Percentiles rank a stretch among this genome's conserved stretches.
These are phyloP conservation scores for Boletellus deceptivus DNA, from an alignment of 1,284 basidiomycete species.

Conservation along the genomic window DNA sequence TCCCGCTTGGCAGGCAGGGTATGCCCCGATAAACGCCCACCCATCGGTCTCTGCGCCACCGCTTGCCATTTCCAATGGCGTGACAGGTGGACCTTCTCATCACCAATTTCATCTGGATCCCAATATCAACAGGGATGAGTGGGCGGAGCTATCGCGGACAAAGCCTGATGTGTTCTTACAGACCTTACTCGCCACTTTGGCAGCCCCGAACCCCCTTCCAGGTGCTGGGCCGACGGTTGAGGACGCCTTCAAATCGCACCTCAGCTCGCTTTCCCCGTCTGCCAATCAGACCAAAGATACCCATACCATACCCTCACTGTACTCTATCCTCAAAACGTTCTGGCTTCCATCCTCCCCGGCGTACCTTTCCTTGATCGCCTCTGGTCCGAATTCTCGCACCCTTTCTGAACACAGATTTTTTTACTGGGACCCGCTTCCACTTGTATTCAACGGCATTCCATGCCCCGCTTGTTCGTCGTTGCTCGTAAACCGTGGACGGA, in stretches of 20 bases:
- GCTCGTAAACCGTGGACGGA: constrained; percentile 62
- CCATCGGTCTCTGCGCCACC: constrained; percentile 37
- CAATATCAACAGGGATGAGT: constrained; percentile 54
- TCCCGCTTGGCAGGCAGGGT: constrained; percentile 31
- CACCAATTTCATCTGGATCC: constrained; percentile 48
- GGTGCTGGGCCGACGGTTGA: constrained; percentile 58
- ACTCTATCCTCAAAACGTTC: constrained; percentile 72
- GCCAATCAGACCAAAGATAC: constrained; percentile 38
- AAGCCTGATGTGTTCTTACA: constrained; percentile 56
- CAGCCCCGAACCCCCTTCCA: constrained; percentile 56
- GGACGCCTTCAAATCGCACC: constrained; percentile 70
- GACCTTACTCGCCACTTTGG: constrained; percentile 51
- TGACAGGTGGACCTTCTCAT: constrained; percentile 22
- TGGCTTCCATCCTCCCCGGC: constrained; percentile 73
- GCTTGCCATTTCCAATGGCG: constrained; percentile 24
- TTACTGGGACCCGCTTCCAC: constrained; percentile 76
- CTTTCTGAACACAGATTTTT: constrained; percentile 70
- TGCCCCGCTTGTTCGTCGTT: constrained; percentile 60
- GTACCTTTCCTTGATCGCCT: constrained; percentile 72
- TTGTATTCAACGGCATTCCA: constrained; percentile 72
- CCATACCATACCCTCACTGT: constrained; percentile 61
- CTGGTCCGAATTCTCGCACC: constrained; percentile 58
- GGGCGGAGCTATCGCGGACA: constrained; percentile 53
- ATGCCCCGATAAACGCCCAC: constrained; percentile 22
- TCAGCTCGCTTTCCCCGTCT: constrained; percentile 53